Percentiles rank a stretch among this genome's conserved stretches.
Evolutionary conservation across 2,329 filamentous ascomycete species (phyloP).

Genomic region (Trichoderma afroharzianum): DNA sequence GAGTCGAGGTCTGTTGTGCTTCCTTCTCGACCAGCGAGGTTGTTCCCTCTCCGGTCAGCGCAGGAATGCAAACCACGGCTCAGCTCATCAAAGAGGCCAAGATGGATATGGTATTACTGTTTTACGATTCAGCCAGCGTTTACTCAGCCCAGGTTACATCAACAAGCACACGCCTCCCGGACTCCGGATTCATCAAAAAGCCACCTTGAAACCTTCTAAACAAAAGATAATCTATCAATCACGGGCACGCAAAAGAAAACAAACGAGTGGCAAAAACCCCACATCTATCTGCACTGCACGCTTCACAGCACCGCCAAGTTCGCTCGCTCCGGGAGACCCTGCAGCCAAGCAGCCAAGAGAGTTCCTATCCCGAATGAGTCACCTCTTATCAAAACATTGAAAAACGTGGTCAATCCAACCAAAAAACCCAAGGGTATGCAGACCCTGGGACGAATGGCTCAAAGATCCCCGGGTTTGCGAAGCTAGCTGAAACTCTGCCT

Average conservation of each 20-base stretch:
- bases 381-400: background rate
- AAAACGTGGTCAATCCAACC: background rate
- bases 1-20: background rate
- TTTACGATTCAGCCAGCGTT: background rate
- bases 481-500: background rate
- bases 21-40: background rate
- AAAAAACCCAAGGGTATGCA: background rate
- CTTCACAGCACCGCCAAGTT: background rate
- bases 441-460: background rate
- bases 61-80: background rate
- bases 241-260: background rate
- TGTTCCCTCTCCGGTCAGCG: background rate
- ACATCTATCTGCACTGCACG: background rate
- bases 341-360: background rate
- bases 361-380: background rate
- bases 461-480: background rate
- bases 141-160: background rate
- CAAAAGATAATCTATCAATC: background rate
- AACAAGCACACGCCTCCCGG: background rate
- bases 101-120: background rate
- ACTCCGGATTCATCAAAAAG: background rate
- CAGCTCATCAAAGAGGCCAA: background rate
- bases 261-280: background rate
- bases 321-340: background rate
- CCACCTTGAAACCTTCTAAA: background rate